These are phyloP conservation scores for Pseudonitzschia pungens DNA, from an alignment of 108 stramenopile genomes.

Conservation along the genomic window DNA sequence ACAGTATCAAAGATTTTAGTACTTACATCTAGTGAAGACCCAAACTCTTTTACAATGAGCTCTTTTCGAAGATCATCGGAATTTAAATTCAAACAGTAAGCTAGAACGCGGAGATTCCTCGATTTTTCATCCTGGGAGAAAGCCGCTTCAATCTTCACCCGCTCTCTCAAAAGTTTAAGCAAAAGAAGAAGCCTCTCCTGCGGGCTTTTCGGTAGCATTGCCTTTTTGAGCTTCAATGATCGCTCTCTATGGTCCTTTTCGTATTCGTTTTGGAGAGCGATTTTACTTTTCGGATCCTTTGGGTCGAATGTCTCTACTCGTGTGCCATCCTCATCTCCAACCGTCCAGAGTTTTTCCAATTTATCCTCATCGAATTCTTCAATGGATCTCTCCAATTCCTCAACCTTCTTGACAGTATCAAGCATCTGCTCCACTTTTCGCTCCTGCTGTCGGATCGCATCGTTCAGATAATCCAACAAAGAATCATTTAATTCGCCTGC, in stretches of 20 bases:
- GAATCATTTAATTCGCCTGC: slow-evolving; percentile 79
- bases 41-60: slow-evolving; percentile 72
- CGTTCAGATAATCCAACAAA: slow-evolving; percentile 73
- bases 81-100: slow-evolving; percentile 65
- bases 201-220: slow-evolving; percentile 39
- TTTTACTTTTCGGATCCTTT: slow-evolving; percentile 57
- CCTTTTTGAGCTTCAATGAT: slow-evolving; percentile 6
- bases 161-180: slow-evolving; percentile 69
- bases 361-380: slow-evolving; percentile 30
- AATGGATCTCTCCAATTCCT: slow-evolving; percentile 16
- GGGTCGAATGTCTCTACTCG: slow-evolving; percentile 79
- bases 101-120: slow-evolving; percentile 70
- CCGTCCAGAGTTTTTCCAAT: slow-evolving; percentile 64
- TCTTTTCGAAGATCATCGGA: slow-evolving; percentile 54
- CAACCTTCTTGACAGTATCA: slow-evolving; percentile 17
- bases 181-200: slow-evolving; percentile 75
- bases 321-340: slow-evolving; percentile 60
- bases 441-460: slow-evolving; percentile 80
- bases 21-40: slow-evolving; percentile 78
- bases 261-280: slow-evolving; percentile 56
- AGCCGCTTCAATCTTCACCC: slow-evolving; percentile 85
- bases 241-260: slow-evolving; percentile 31
- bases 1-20: neutral
- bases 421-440: slow-evolving; percentile 58
- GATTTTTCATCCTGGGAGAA: slow-evolving; percentile 72